A percentile compares a stretch with the other conserved stretches of the same genome.
Conservation (phyloP, 768 basidiomycete genomes). For the Termitomyces sp. region DNA sequence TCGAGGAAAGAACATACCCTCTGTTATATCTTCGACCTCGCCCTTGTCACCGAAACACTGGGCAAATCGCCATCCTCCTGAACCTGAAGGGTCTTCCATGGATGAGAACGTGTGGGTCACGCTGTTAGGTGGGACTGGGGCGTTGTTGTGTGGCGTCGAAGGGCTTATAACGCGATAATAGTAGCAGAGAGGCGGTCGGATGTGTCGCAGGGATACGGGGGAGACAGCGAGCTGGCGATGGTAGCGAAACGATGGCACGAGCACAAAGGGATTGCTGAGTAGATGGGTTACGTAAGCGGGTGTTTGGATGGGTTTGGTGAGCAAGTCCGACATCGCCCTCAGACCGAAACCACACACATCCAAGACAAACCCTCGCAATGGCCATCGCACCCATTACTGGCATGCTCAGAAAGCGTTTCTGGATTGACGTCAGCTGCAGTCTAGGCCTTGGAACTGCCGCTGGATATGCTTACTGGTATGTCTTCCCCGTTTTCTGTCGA, state of each 20-base stretch:
- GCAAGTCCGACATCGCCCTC: slow-evolving; percentile 36
- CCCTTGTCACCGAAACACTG: slow-evolving; percentile 99
- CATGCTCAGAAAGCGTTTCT: slow-evolving; percentile 89
- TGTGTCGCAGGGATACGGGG: slow-evolving; percentile 20
- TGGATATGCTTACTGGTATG: slow-evolving; percentile 85
- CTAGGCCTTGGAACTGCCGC: slow-evolving; percentile 73
- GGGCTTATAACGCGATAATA: slow-evolving; percentile 20
- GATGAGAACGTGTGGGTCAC: slow-evolving; percentile 23
- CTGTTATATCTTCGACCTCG: slow-evolving; percentile 98
- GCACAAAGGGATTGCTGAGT: slow-evolving; percentile 21
- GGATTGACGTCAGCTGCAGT: slow-evolving; percentile 75
- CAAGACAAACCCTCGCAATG: slow-evolving; percentile 41
- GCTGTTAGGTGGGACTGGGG: slow-evolving; percentile 17
- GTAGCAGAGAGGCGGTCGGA: slow-evolving; percentile 5
- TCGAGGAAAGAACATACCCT: slow-evolving; percentile 55
- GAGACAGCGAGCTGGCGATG: slow-evolving; percentile 17
- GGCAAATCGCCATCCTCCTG: slow-evolving; percentile 96
- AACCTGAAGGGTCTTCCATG: slow-evolving; percentile 83
- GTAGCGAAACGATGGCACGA: slow-evolving; percentile 19
- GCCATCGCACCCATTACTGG: slow-evolving; percentile 90
- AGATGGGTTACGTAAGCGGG: slow-evolving; percentile 16
- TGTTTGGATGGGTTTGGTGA: slow-evolving; percentile 17
- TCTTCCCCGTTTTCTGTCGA: slow-evolving; percentile 13
- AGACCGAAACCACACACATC: slow-evolving; percentile 19
- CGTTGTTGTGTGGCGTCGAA: slow-evolving; percentile 16